These are phyloP conservation scores for Solanum chilense DNA, from an alignment of 257 asterid species.

Conservation along the genomic window DNA sequence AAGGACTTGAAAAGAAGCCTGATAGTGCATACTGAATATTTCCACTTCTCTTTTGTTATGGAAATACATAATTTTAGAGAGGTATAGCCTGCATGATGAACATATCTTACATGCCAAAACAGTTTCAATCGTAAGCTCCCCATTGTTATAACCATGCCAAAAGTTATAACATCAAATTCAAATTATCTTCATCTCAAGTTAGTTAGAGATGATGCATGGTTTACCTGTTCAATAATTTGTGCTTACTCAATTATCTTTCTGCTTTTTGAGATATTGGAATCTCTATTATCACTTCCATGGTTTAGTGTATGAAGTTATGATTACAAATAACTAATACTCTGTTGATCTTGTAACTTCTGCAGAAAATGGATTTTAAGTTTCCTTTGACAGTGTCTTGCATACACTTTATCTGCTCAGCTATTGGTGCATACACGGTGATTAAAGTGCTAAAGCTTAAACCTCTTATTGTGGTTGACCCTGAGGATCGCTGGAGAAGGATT, in stretches of 20 bases:
- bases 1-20: neutral
- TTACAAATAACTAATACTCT: neutral
- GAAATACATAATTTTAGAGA: neutral
- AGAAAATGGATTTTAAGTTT: conserved; percentile 38
- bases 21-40: neutral
- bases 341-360: neutral
- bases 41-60: neutral
- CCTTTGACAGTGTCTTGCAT: conserved; percentile 38
- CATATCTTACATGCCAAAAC: neutral
- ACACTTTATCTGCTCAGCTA: conserved; percentile 39
- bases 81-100: neutral
- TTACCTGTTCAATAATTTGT: neutral
- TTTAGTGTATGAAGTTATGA: neutral
- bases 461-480: conserved; percentile 29
- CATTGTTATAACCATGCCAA: neutral
- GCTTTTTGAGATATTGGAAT: neutral
- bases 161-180: neutral
- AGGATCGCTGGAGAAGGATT: conserved; percentile 44
- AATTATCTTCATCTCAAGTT: neutral
- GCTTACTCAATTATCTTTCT: neutral
- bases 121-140: neutral
- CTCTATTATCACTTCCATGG: neutral
- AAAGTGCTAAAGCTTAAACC: conserved; percentile 36
- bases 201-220: neutral
- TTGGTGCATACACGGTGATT: conserved; percentile 32